Percentiles rank a stretch among this genome's conserved stretches.
phyloP scores from a whole-genome alignment of 352 stramenopile species.

The Achlya hypogyna region DNA sequence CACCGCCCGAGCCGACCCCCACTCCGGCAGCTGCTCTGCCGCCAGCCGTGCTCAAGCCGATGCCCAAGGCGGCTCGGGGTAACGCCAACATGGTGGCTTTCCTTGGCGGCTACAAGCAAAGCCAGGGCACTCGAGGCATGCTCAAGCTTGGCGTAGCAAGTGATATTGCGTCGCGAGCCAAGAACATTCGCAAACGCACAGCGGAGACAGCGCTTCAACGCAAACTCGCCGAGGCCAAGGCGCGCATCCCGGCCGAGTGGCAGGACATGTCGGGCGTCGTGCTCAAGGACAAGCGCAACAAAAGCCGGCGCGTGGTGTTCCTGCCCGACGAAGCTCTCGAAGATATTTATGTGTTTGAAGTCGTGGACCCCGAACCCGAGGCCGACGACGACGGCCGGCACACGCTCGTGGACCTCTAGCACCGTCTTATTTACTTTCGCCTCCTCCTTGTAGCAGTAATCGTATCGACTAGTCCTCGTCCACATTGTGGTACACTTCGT shows the following conservation, averaged over 20 bases:
- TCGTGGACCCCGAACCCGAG: conserved; percentile 27
- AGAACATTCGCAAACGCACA: conserved; percentile 33
- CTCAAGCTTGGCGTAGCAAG: conserved; percentile 37
- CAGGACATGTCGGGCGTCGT: conserved; percentile 15
- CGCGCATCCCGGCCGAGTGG: conserved; percentile 50
- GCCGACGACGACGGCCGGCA: conserved; percentile 30
- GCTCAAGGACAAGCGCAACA: conserved; percentile 21
- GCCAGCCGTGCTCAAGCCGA: not conserved
- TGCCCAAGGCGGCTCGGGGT: not conserved
- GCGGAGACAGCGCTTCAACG: conserved; percentile 32
- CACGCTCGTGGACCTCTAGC: conserved; percentile 29
- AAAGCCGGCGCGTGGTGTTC: conserved; percentile 35
- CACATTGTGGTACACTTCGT: conserved; percentile 75
- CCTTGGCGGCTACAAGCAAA: conserved; percentile 53
- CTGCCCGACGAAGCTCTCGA: conserved; percentile 22
- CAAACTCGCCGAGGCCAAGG: conserved; percentile 40
- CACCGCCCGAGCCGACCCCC: not conserved
- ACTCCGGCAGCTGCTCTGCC: not conserved
- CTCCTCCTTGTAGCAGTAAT: too few relatives aligned
- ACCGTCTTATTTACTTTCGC: conserved; percentile 17
- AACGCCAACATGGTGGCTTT: conserved; percentile 52
- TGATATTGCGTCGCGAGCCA: conserved; percentile 32
- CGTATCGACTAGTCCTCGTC: conserved; percentile 45
- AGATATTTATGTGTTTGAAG: conserved; percentile 47
- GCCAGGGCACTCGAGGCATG: conserved; percentile 24